A percentile compares a stretch with the other conserved stretches of the same genome.
Evolutionary conservation across 148 eudicot species (phyloP).

Genomic region (Camellia lanceoleosa): DNA sequence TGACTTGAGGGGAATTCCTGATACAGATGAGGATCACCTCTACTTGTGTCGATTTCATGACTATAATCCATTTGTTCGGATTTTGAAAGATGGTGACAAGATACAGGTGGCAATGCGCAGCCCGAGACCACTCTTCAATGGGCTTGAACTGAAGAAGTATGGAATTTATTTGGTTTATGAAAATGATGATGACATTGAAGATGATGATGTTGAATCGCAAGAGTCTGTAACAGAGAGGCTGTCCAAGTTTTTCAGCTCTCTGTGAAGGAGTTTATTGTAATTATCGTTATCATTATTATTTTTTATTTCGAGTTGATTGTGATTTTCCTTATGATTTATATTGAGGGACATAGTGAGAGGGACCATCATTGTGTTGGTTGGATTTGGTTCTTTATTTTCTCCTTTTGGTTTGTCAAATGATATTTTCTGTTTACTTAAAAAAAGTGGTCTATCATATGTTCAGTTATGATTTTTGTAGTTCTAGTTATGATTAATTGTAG

Average conservation of each 20-base stretch:
- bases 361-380: too few species aligned
- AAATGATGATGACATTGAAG: conserved; percentile 47
- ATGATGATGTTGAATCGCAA: conserved; percentile 2
- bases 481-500: too few species aligned
- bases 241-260: conserved; percentile 4
- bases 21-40: conserved; percentile 39
- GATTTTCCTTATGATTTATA: too few species aligned
- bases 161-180: conserved; percentile 47
- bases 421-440: too few species aligned
- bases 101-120: conserved; percentile 23
- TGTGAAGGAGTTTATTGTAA: neutral
- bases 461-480: too few species aligned
- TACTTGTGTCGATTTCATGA: conserved; percentile 45
- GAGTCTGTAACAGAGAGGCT: neutral
- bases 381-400: too few species aligned
- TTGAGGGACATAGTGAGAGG: too few species aligned
- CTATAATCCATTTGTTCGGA: conserved; percentile 33
- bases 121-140: conserved; percentile 8
- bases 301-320: too few species aligned
- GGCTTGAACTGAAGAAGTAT: conserved; percentile 36
- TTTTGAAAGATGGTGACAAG: conserved; percentile 42
- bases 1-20: conserved; percentile 39
- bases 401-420: too few species aligned
- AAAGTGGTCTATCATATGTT: too few species aligned
- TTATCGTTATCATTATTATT: neutral